phyloP scores from a whole-genome alignment of 331 rosid species.

The Ulmus americana region DNA sequence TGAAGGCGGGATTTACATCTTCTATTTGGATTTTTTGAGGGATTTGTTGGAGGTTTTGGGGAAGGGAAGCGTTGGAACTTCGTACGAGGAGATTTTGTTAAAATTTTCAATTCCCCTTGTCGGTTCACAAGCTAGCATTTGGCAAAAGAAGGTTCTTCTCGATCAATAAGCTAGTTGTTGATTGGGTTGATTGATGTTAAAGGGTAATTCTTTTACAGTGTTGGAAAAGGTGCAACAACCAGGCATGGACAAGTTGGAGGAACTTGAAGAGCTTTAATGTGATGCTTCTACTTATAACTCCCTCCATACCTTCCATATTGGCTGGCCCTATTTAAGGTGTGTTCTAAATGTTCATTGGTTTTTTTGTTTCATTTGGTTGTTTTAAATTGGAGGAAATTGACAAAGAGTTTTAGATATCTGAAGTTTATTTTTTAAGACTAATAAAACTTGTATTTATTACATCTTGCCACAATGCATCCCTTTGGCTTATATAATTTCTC shows the following conservation, averaged over 20 bases:
- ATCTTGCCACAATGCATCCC: not conserved
- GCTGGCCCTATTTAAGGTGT: slow-evolving; percentile 90
- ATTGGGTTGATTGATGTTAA: not conserved
- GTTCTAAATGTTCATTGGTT: not conserved
- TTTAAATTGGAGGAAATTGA: not conserved
- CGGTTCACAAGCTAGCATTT: too few species aligned
- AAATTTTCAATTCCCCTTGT: too few species aligned
- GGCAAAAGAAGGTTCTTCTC: too few species aligned
- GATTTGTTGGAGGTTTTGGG: too few species aligned
- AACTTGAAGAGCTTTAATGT: slow-evolving; percentile 94
- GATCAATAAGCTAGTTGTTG: not conserved
- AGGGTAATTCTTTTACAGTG: slow-evolving; percentile 25
- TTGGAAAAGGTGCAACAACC: slow-evolving; percentile 85
- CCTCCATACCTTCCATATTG: slow-evolving; percentile 76
- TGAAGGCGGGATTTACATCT: too few species aligned
- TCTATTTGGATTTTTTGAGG: too few species aligned
- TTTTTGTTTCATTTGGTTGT: not conserved
- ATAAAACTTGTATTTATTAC: not conserved
- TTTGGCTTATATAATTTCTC: not conserved
- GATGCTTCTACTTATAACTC: slow-evolving; percentile 86
- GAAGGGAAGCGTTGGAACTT: too few species aligned
- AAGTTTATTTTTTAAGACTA: not conserved
- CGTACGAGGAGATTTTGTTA: too few species aligned
- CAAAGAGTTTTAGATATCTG: too few species aligned
- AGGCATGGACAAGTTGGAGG: slow-evolving; percentile 86